Evolutionary conservation across 345 rosid species (phyloP).

Genomic region (Clausena lansium): DNA sequence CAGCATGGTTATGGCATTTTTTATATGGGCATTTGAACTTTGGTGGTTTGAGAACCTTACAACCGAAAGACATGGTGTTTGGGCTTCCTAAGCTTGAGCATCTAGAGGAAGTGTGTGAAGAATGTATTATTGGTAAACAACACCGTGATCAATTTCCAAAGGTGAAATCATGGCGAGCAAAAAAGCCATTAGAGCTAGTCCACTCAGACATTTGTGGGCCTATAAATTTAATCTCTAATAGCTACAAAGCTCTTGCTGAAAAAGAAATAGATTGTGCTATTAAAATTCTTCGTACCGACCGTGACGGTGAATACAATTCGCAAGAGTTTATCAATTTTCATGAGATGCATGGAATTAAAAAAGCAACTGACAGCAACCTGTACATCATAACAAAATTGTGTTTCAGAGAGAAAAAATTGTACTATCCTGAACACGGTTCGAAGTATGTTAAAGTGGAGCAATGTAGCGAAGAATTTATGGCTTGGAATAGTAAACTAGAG

Average conservation of each 20-base stretch:
- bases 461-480: not conserved
- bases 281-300: constrained; percentile 4
- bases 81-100: not conserved
- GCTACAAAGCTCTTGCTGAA: not conserved
- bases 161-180: no score
- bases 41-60: not conserved
- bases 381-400: not conserved
- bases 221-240: not conserved
- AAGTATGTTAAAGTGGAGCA: not conserved
- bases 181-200: no score
- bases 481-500: not conserved
- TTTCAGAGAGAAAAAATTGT: not conserved
- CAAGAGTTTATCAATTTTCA: constrained; percentile 9
- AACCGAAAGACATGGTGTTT: not conserved
- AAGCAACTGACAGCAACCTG: not conserved
- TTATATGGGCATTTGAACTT: not conserved
- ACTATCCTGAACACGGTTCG: not conserved
- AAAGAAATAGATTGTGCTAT: not conserved
- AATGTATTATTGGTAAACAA: no score
- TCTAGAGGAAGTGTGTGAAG: no score
- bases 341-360: not conserved
- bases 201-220: no score
- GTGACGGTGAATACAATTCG: constrained; percentile 4
- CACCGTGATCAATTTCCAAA: no score
- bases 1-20: not conserved